Base-by-base conservation (phyloP, 116 monocot genomes). In the Trichopus zeylanicus region DNA sequence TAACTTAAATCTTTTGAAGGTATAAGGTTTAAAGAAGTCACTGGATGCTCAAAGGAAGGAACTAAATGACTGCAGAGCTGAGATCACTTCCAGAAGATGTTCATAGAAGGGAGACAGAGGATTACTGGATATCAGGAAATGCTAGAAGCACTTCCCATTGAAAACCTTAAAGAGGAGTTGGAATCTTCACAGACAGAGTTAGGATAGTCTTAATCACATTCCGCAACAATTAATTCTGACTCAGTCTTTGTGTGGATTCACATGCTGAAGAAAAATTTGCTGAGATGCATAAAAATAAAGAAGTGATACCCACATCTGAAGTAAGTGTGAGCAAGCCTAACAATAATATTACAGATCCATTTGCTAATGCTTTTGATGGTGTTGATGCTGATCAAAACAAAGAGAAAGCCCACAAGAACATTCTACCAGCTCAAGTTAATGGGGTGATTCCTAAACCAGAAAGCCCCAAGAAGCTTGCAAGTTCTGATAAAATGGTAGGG, bases 31-130 rank as follows among this genome's bases (percentile, higher is more conserved):
- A 59, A 91, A 83, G 64, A 63, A 98, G 54, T 75, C 80, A 32
- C 26, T 81, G 68, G 98, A 98, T 58, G 68, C 75, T 60, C 91
- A 88, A 63, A 82, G 98, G 52, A 88, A 88, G 69, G 81, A 98
- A 37, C 67, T 98, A 18, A 91, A 98, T 72, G 87, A 91, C 11
- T 88, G 85, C 66, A 81, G 91, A 65, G 85, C 87, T 55, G 98
- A 98, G 73, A 91, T 98, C 54, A 98, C 98, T 55, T 72, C 98
- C 62, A 91, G 31, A 90, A 98, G 67, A 91, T 98, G 98, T 73
- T 88, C 65, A 80, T 98, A 55, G 98, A 98, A 91, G 80, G 98
- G n/a, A 70, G 71, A 61, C 57, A 59, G 1, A 80, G 64, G 84
- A 31, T 48, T 51, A 7, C 27, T 23, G 76, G 66, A 54, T 78